These are phyloP conservation scores for Melampsora larici-populina DNA, from an alignment of 1,284 basidiomycete genomes.

Conservation along the genomic window DNA sequence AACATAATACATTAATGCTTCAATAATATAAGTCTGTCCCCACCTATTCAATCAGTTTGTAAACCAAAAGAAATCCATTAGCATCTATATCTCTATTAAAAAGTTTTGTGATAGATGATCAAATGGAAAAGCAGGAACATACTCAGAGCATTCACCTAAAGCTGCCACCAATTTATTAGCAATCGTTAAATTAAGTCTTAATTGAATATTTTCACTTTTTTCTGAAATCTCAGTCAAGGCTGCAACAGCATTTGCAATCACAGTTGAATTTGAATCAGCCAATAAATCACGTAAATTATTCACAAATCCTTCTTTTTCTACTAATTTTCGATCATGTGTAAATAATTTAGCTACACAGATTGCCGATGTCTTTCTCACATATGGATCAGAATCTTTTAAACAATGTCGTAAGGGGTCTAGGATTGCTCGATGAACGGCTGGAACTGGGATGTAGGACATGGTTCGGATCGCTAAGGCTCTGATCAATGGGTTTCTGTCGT, in stretches of 20 bases:
- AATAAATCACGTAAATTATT: constrained; percentile 80
- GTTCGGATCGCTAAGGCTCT: constrained; percentile 88
- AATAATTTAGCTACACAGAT: constrained; percentile 88
- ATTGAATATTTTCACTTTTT: constrained; percentile 75
- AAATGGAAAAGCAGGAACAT: constrained; percentile 51
- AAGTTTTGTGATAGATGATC: neutral
- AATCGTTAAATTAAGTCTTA: constrained; percentile 75
- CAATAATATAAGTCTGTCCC: constrained; percentile 98
- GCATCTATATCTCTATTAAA: neutral
- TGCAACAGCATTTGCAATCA: constrained; percentile 90
- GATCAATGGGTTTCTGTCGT: constrained; percentile 84
- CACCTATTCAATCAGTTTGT: constrained; percentile 62
- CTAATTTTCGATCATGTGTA: constrained; percentile 73
- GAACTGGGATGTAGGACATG: constrained; percentile 90
- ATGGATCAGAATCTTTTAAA: constrained; percentile 83
- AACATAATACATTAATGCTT: constrained; percentile 86
- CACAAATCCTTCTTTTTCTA: constrained; percentile 80
- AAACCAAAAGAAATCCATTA: neutral
- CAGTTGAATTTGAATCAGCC: constrained; percentile 88
- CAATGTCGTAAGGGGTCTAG: constrained; percentile 80
- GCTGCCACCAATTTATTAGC: constrained; percentile 80
- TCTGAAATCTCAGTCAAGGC: constrained; percentile 88
- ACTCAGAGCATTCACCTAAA: constrained; percentile 87
- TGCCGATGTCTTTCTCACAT: constrained; percentile 93
- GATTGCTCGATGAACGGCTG: constrained; percentile 72